Percentiles rank a stretch among this genome's conserved stretches.
Conservation (phyloP, 163 green algal species). For the Scenedesmus sp. region DNA sequence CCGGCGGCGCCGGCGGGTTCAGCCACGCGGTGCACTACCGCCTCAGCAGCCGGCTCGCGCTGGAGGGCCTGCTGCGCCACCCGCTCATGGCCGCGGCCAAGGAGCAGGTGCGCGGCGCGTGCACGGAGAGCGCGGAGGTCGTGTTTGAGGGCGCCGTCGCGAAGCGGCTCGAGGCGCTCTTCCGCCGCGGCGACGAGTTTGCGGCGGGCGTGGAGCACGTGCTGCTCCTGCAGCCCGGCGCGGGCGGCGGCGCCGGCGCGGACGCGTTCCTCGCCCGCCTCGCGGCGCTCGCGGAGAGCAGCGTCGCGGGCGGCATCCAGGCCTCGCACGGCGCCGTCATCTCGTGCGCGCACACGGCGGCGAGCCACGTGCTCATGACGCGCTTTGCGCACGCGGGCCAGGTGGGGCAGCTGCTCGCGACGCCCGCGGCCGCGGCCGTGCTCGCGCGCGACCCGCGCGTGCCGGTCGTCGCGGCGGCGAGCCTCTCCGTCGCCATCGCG, state of each 20-base stretch:
- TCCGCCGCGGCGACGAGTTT: slow-evolving; percentile 49
- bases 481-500: slow-evolving; percentile 7
- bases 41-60: not conserved
- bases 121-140: slow-evolving; percentile 30
- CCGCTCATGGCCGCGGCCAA: slow-evolving; percentile 1
- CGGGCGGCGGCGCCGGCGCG: not conserved
- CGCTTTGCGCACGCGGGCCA: slow-evolving; percentile 26
- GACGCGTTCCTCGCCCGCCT: slow-evolving; percentile 26
- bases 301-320: slow-evolving; percentile 31
- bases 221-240: slow-evolving; percentile 41
- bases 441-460: slow-evolving; percentile 17
- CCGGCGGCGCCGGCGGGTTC: not conserved
- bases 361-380: slow-evolving; percentile 45
- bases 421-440: slow-evolving; percentile 30
- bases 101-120: not conserved
- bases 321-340: slow-evolving; percentile 17
- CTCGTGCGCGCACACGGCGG: not conserved
- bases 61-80: slow-evolving; percentile 34
- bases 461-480: slow-evolving; percentile 13
- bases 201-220: slow-evolving; percentile 46
- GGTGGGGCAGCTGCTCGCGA: slow-evolving; percentile 21
- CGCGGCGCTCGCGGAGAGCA: slow-evolving; percentile 35
- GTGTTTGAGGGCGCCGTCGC: slow-evolving; percentile 45
- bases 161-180: slow-evolving; percentile 53
- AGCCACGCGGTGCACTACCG: slow-evolving; percentile 43